Evolutionary conservation across 2,329 filamentous ascomycete species (phyloP).

Genomic region (Trichoderma sp.): DNA sequence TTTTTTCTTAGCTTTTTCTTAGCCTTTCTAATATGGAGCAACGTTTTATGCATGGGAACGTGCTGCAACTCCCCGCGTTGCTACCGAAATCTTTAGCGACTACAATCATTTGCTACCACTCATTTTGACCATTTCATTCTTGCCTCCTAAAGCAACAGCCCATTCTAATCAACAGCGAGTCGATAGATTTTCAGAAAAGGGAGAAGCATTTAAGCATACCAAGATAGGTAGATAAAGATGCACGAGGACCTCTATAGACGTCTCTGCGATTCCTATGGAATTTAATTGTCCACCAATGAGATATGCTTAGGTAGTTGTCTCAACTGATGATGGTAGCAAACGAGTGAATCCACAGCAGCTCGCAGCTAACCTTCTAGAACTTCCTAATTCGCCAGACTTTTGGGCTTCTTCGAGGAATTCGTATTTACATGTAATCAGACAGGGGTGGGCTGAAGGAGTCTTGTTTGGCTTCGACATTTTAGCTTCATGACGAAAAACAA

Average conservation of each 20-base stretch:
- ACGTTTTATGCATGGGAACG: not conserved
- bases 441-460: not conserved
- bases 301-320: not conserved
- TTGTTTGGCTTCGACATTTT: not conserved
- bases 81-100: not conserved
- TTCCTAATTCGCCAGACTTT: too few relatives aligned
- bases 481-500: not conserved
- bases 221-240: not conserved
- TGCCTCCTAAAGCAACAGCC: not conserved
- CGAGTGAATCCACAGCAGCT: not conserved
- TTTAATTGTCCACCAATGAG: slow-evolving; percentile 5
- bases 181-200: not conserved
- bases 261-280: not conserved
- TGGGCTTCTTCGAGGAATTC: not conserved
- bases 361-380: not conserved
- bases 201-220: not conserved
- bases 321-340: not conserved
- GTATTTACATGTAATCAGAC: not conserved
- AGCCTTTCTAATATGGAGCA: too few relatives aligned
- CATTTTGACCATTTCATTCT: not conserved
- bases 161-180: not conserved
- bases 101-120: not conserved
- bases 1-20: not conserved
- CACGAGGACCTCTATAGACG: not conserved
- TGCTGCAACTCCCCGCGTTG: not conserved